Evolutionary conservation across 345 rosid species (phyloP).

Genomic region (Salix arbutifolia): DNA sequence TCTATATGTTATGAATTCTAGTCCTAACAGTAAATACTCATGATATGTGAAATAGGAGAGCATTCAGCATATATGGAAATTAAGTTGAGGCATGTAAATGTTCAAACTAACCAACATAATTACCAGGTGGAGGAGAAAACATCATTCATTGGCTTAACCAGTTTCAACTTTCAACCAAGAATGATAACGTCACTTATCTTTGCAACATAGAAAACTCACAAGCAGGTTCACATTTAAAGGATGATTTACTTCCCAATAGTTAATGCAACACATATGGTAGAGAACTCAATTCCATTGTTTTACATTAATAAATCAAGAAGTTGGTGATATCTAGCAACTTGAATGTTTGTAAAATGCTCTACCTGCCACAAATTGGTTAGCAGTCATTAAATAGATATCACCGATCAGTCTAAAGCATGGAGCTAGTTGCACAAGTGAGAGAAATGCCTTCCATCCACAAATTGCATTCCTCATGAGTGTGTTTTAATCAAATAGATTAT

Average conservation of each 20-base stretch:
- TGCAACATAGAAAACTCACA: background rate
- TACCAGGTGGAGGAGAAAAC: background rate
- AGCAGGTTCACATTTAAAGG: background rate
- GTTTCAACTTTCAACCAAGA: background rate
- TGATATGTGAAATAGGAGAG: background rate
- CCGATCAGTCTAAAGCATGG: background rate
- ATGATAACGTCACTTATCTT: background rate
- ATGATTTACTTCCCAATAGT: background rate
- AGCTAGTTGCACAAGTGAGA: background rate
- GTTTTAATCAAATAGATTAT: background rate
- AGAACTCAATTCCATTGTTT: background rate
- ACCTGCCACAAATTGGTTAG: too few relatives aligned
- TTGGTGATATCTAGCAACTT: background rate
- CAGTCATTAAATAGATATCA: background rate
- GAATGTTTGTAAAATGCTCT: background rate
- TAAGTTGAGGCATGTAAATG: background rate
- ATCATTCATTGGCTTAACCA: background rate
- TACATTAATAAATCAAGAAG: background rate
- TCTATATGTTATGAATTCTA: too few relatives aligned
- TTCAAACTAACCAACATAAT: background rate
- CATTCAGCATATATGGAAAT: background rate
- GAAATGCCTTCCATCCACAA: background rate
- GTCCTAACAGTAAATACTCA: too few relatives aligned
- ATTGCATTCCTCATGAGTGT: background rate
- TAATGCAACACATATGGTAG: background rate